Base-by-base conservation (phyloP, 73 alveolate genomes). In the Blepharisma stoltei region DNA sequence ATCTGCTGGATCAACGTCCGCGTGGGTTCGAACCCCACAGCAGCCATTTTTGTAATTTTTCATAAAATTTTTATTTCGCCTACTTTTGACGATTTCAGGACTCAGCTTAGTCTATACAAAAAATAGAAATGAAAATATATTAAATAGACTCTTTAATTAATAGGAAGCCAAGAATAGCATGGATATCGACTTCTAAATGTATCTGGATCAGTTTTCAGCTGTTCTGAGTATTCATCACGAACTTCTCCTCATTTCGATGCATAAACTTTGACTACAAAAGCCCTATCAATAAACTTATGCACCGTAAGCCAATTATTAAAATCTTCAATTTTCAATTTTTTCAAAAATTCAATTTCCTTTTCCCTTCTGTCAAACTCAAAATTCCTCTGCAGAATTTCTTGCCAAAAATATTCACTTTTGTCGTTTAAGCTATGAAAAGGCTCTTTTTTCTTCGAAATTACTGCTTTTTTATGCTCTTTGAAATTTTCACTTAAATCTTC, bases 11-110 rank as follows among this genome's bases (percentile, higher is more conserved):
- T 84, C 83, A 25, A 75, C 78, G 92, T 81, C 88, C 95, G 95
- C 95, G 95, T 88, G 92, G 83, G 95, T 88, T 88, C 95, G 95
- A 88, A 81, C 90, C 95, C 83, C 92, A 88, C 95, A 88, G 92
- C 55, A 66, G 87, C 90, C 92, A 88, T 54, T 49, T 32, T 32
- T 32, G 41, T 32, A 32, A 32, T 32, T 32, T 32, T 32, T 32
- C 0, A 32, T 32, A 32, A 32, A 32, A 1, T 32, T 32, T 32
- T 32, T 32, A 32, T 32, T 32, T 32, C 41, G 3, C 0, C 41
- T 78, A 81, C 85, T 88, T 84, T 78, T 60, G 14, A 60, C 32
- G 23, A n/a, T 60, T 60, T 60, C 23, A 53, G n/a, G n/a, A n/a
- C n/a, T n/a, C n/a, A n/a, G n/a, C n/a, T n/a, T n/a, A n/a, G n/a